phyloP scores from a whole-genome alignment of 1,139 yeast species.

The Trichomonascaceae sp. region DNA sequence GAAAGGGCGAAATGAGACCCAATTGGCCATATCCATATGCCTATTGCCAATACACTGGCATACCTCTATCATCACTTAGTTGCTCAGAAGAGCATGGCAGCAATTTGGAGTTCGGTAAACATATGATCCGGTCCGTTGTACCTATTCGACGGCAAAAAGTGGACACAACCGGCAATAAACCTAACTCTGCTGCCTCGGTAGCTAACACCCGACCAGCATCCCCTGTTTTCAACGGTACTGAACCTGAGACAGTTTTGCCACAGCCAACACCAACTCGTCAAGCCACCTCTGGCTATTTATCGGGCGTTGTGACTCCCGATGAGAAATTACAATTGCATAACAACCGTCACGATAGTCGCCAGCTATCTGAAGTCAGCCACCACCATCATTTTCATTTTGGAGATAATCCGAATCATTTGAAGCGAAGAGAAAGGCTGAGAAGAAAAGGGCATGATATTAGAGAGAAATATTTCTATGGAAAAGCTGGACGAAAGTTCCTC shows the following conservation, averaged over 20 bases:
- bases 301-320: neutral
- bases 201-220: neutral
- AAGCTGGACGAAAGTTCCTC: neutral
- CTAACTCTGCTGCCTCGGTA: neutral
- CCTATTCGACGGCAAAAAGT: constrained; percentile 6
- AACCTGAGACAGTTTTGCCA: neutral
- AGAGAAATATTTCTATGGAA: constrained; percentile 2
- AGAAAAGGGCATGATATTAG: constrained; percentile 3
- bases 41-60: constrained; percentile 17
- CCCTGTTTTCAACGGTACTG: neutral
- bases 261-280: neutral
- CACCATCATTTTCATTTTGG: neutral
- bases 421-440: neutral
- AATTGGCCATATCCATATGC: constrained; percentile 3
- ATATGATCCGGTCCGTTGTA: constrained; percentile 21
- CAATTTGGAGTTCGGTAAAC: constrained; percentile 19
- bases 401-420: neutral
- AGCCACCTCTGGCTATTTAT: neutral
- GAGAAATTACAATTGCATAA: neutral
- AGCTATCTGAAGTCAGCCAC: neutral
- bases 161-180: neutral
- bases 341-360: neutral
- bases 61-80: constrained; percentile 23
- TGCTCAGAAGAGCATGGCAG: constrained; percentile 15
- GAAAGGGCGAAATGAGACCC: constrained; percentile 34